These are phyloP conservation scores for Colletotrichum filicis DNA, from an alignment of 2,329 filamentous ascomycete species.

Conservation along the genomic window DNA sequence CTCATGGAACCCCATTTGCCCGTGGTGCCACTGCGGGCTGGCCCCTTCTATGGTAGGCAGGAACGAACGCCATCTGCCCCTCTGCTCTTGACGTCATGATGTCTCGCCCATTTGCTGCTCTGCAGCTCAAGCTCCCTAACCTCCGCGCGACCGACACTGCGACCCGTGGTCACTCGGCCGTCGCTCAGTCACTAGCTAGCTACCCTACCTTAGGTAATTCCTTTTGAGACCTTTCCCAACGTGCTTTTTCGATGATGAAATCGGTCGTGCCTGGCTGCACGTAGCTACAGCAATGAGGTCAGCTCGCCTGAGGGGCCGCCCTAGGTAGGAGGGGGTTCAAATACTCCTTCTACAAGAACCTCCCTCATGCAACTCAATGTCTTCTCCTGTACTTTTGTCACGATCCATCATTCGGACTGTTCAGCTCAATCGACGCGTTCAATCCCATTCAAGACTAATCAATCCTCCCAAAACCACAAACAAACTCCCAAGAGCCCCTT, in stretches of 20 bases:
- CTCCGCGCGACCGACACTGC: background rate
- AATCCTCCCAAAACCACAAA: background rate
- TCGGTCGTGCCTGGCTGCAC: slow-evolving; percentile 21
- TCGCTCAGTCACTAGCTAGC: background rate
- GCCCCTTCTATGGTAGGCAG: slow-evolving; percentile 1
- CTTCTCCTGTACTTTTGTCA: background rate
- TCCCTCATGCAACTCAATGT: too few species aligned
- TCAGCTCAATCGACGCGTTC: background rate
- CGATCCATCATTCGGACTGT: background rate
- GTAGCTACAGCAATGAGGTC: slow-evolving; percentile 27
- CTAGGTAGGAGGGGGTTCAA: slow-evolving; percentile 16
- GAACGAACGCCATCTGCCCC: background rate
- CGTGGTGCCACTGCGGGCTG: background rate
- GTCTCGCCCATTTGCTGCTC: slow-evolving; percentile 22
- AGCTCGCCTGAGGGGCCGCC: slow-evolving; percentile 3
- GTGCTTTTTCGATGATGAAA: slow-evolving; percentile 32
- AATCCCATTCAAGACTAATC: background rate
- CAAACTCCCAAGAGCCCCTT: background rate
- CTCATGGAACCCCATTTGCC: background rate
- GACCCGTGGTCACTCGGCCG: background rate
- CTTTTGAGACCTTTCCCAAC: background rate
- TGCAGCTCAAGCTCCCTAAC: slow-evolving; percentile 4
- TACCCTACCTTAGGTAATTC: background rate
- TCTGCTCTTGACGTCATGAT: slow-evolving; percentile 35
- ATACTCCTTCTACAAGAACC: background rate